Percentiles rank a stretch among this genome's conserved stretches.
Evolutionary conservation across 2,329 filamentous ascomycete genomes (phyloP).

Genomic region (Phaeophleospora eucalypticola): DNA sequence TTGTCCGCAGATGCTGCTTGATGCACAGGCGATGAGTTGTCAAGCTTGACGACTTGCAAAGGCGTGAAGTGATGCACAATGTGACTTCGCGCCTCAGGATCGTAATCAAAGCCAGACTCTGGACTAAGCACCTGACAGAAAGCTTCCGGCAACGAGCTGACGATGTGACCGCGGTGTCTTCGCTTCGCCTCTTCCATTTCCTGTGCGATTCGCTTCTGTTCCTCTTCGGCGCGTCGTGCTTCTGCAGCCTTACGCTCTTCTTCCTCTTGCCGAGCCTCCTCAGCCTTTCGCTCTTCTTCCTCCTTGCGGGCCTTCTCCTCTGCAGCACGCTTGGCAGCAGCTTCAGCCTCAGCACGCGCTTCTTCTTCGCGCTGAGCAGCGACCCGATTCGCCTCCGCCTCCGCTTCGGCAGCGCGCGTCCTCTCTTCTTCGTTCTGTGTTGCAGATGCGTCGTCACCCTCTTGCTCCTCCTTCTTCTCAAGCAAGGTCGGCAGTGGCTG

Average conservation of each 20-base stretch:
- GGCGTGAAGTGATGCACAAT: slow-evolving; percentile 24
- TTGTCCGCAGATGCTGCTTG: slow-evolving; percentile 10
- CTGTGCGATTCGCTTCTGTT: slow-evolving; percentile 12
- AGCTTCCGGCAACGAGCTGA: slow-evolving; percentile 22
- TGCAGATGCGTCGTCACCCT: slow-evolving; percentile 12
- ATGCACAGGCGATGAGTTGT: slow-evolving; percentile 9
- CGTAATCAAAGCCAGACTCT: slow-evolving; percentile 13
- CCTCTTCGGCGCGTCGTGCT: slow-evolving; percentile 23
- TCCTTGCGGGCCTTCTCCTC: slow-evolving; percentile 17
- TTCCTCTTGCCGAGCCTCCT: slow-evolving; percentile 9
- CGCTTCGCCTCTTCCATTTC: slow-evolving; percentile 22
- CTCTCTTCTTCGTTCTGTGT: slow-evolving; percentile 15
- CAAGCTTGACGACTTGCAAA: slow-evolving; percentile 22
- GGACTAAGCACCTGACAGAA: slow-evolving; percentile 22
- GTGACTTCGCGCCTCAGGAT: slow-evolving; percentile 8
- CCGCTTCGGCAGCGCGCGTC: slow-evolving; percentile 18
- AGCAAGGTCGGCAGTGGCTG: slow-evolving; percentile 22
- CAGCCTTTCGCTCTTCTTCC: slow-evolving; percentile 16
- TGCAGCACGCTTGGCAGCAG: slow-evolving; percentile 18
- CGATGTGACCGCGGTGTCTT: slow-evolving; percentile 18
- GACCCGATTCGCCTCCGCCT: slow-evolving; percentile 12
- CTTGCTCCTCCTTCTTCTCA: slow-evolving; percentile 20
- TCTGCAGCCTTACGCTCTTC: slow-evolving; percentile 15
- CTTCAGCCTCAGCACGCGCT: slow-evolving; percentile 23
- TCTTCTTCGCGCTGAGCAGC: slow-evolving; percentile 21